Evolutionary conservation across 306 rosid genomes (phyloP), one percentile per base, ranked within the genome.

Genomic region (Cicer yamashitae): DNA sequence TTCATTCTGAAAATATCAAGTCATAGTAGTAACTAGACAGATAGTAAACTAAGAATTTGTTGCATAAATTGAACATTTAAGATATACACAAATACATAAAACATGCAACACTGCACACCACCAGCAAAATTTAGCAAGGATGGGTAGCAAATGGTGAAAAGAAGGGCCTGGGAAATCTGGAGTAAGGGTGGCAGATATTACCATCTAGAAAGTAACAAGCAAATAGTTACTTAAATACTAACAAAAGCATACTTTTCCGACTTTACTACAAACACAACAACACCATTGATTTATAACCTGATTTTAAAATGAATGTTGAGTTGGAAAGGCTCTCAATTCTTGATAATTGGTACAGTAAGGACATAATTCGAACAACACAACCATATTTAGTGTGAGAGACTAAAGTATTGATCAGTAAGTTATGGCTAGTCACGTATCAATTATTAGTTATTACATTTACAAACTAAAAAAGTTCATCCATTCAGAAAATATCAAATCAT

Each of bases 361-460:
- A 34, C 78, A 70, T 65, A 74, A 73, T 43, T 67, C 60, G 44
- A 58, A 44, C 39, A 47, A 73, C 73, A 67, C 10, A 15, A 34
- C 51, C 57, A 59, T 77, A 74, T 59, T 17, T 17, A 17, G 18
- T 17, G 18, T 17, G 18, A 17, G 18, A 17, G 18, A 17, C 18
- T 17, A 17, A 17, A 17, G 18, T 17, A 17, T 17, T 17, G 18
- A 17, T 17, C 18, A 17, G 1, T 17, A 17, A 17, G 0, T 17
- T 17, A 1, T 17, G 18, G 18, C 18, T 1, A 17, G 18, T 17
- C 18, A 17, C 1, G 18, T 17, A 17, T 17, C 18, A 17, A 17
- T 17, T 17, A 17, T 17, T 17, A 17, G 18, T 17, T 17, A 17
- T 17, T 17, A 17, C 18, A 17, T 17, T 17, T 17, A 17, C 18